Evolutionary conservation across 164 flowering plant genomes (phyloP), one percentile per base, ranked within the genome.

Genomic region (Magnolia changhungtana): DNA sequence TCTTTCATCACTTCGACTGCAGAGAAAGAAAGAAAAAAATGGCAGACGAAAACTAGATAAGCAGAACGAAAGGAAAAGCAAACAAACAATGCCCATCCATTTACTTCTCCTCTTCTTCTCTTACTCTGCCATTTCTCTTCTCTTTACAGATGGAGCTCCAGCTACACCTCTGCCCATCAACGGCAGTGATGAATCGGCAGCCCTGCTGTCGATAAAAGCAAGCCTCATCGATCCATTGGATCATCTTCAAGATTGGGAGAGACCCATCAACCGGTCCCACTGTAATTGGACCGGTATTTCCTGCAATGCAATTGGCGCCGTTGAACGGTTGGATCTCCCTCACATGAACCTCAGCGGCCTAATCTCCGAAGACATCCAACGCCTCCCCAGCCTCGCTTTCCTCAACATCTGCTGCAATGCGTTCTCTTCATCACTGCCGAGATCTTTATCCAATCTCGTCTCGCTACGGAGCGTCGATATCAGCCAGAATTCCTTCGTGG

Each of bases 251-350:
- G 92, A 91, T 75, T 93, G 98, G 98, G 89, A 85, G 27, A 27
- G 77, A 66, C 80, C 83, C 29, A 77, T 64, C 21, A 13, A 29
- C 50, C 19, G 7, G 63, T 63, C 78, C 69, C 90, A 89, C 67
- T 95, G 99, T 74, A 85, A 83, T 51, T 95, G 99, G 99, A 91
- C 92, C 16, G 98, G 99, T 55, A 85, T 95, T 0, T 69, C 59
- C 51, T 95, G 99, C 88, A 87, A 82, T 82, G 69, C 85, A 1
- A 29, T 76, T 52, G 93, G 96, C 7, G 72, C 59, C 16, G 90
- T 95, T 10, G 89, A 90, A 59, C 78, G 78, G 80, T 88, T 95
- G 19, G 90, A 93, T 80, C 91, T 95, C 74, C 88, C 98, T 18
- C 76, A 76, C 81, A 88, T 84, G 95, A 93, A 93, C 79, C 90